phyloP scores from a whole-genome alignment of 306 rosid genomes.

The Inga oerstediana region DNA sequence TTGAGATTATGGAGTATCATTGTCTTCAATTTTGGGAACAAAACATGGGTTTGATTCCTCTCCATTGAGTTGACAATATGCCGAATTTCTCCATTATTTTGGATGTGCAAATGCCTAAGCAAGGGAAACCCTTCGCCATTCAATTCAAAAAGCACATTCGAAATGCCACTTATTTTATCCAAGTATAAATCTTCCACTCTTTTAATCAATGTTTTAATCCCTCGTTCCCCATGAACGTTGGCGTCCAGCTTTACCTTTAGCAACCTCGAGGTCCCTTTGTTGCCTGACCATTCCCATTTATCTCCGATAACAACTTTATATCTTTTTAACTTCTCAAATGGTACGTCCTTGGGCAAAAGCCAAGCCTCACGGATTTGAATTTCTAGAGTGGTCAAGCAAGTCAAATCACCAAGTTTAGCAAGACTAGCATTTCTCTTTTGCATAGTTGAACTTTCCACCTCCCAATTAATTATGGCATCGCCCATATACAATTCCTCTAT shows the following conservation, averaged over 20 bases:
- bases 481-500: background rate
- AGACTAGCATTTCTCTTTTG: background rate
- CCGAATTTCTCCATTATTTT: too few relatives aligned
- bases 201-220: background rate
- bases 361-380: background rate
- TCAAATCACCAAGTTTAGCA: background rate
- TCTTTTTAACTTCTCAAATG: background rate
- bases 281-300: background rate
- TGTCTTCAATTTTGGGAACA: too few relatives aligned
- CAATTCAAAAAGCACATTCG: background rate
- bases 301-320: background rate
- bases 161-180: background rate
- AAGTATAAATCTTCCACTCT: background rate
- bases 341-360: background rate
- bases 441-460: background rate
- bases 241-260: background rate
- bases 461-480: background rate
- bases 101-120: background rate
- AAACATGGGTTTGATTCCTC: too few relatives aligned
- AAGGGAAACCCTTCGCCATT: background rate
- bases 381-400: background rate
- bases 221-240: background rate
- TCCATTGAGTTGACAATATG: too few relatives aligned
- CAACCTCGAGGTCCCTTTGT: background rate
- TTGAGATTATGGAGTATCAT: too few relatives aligned